Percentiles rank a stretch among this genome's conserved stretches.
These are phyloP conservation scores for Metarhizium rileyi DNA, from an alignment of 2,329 filamentous ascomycete genomes.

Conservation along the genomic window DNA sequence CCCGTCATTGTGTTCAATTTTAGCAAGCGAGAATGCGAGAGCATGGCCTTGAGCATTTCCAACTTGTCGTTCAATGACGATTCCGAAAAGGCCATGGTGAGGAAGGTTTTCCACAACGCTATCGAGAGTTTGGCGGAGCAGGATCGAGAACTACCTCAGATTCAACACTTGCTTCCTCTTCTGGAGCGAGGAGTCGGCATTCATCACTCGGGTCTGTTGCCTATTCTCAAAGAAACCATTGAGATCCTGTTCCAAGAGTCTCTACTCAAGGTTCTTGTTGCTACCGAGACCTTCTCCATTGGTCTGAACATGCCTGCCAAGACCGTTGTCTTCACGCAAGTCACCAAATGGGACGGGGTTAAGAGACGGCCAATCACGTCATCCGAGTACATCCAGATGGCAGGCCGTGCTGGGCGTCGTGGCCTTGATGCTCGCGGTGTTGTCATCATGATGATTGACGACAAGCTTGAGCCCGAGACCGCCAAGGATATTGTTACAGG, in stretches of 20 bases:
- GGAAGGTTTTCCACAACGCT: constrained; percentile 86
- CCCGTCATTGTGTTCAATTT: constrained; percentile 99
- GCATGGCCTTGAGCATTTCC: constrained; percentile 78
- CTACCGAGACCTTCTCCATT: constrained; percentile 97
- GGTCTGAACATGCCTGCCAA: constrained; percentile 98
- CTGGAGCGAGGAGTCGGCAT: constrained; percentile 89
- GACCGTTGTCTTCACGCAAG: constrained; percentile 96
- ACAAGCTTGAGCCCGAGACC: constrained; percentile 89
- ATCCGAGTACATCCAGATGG: constrained; percentile 98
- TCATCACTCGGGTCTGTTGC: constrained; percentile 89
- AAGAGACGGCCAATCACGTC: constrained; percentile 76
- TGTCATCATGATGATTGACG: constrained; percentile 99
- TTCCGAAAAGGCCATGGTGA: constrained; percentile 88
- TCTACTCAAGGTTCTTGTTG: constrained; percentile 94
- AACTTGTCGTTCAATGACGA: constrained; percentile 91
- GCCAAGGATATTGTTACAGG: constrained; percentile 94
- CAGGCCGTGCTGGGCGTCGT: constrained; percentile 89
- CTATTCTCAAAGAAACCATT: constrained; percentile 96
- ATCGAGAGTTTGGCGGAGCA: constrained; percentile 89
- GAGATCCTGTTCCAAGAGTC: constrained; percentile 98
- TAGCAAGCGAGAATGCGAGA: constrained; percentile 94
- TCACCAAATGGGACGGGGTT: constrained; percentile 88
- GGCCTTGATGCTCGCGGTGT: constrained; percentile 96
- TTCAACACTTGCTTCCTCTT: constrained; percentile 79
- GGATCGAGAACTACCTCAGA: constrained; percentile 81